Conservation (phyloP, 1,284 basidiomycete species). For the Pisolithus thermaeus region DNA sequence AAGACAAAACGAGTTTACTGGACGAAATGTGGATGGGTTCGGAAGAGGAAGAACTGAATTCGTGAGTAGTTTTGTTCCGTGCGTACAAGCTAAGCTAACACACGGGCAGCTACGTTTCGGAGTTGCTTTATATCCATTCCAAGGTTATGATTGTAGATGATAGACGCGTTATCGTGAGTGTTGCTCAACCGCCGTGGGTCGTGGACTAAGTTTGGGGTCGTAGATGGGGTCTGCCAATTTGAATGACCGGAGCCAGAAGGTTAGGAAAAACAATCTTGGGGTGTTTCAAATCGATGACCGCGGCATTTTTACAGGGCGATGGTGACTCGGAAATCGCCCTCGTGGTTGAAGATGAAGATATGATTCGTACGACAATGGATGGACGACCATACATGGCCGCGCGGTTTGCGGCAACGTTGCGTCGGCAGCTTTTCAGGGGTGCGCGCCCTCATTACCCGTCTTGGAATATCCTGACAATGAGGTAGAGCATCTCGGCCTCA, state of each 20-base stretch:
- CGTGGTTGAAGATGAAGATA: conserved; percentile 83
- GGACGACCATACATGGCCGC: conserved; percentile 63
- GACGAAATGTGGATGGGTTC: conserved; percentile 82
- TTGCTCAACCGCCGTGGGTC: neutral
- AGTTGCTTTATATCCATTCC: conserved; percentile 76
- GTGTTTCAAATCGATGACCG: conserved; percentile 7
- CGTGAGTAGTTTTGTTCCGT: conserved; percentile 40
- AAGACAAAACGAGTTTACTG: conserved; percentile 50
- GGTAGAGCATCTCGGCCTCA: conserved; percentile 84
- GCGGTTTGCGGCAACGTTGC: conserved; percentile 73
- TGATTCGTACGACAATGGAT: conserved; percentile 75
- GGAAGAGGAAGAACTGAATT: conserved; percentile 75
- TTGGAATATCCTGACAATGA: conserved; percentile 3
- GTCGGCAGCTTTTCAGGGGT: conserved; percentile 75
- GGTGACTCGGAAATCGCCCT: conserved; percentile 92
- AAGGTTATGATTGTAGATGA: conserved; percentile 95
- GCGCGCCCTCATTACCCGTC: conserved; percentile 9
- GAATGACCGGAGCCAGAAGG: conserved; percentile 81
- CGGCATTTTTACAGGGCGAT: conserved; percentile 51
- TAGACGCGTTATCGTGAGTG: conserved; percentile 72
- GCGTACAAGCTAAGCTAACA: conserved; percentile 2
- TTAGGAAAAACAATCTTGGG: conserved; percentile 13
- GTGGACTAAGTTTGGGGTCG: neutral
- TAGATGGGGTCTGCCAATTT: conserved; percentile 87
- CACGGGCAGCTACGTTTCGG: conserved; percentile 65